Evolutionary conservation across 441 rosid genomes (phyloP), one percentile per base, ranked within the genome.

Genomic region (Theobroma grandiflorum): DNA sequence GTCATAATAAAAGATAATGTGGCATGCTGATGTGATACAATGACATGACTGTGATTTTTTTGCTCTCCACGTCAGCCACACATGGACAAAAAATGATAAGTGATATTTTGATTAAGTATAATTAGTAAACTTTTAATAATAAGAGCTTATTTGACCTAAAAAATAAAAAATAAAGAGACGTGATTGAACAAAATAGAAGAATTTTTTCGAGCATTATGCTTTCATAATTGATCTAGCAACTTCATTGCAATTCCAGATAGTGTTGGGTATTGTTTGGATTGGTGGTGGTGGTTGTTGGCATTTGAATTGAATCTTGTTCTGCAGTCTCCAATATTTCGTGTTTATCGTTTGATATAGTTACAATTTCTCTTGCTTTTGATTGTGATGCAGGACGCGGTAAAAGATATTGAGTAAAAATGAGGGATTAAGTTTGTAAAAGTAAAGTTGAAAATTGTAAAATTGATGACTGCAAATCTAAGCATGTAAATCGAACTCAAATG

Each of bases 321-420:
- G 49, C 49, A 2, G 5, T 11, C 3, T 73, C 50, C 50, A 38
- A 38, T 15, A 12, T 20, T 22, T 71, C 10, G 38, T 47, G 10
- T 62, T 10, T 9, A 15, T 59, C 4, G 7, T 43, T 18, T 59
- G 42, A 74, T 14, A 74, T 18, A 43, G 5, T 53, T 73, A 14
- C 22, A 2, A 38, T 37, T 57, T 47, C 16, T 6, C 7, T 15
- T 22, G 8, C 22, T 45, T 45, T 12, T 45, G 52, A 50, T 65
- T 47, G 31, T 69, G 78, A 14, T 87, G 87, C 94, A 95, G 98
- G 98, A 95, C 85, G 98, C 98, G 3, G 83, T 95, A 26, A 91
- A 92, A 79, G 98, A 93, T 74, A 93, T 91, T 2, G 95, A 92
- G 80, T 92, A 89, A 87, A 80, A 78, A 76, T 43, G 62, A 20